Base-by-base conservation (phyloP, 257 asterid genomes). In the Capsicum pubescens region DNA sequence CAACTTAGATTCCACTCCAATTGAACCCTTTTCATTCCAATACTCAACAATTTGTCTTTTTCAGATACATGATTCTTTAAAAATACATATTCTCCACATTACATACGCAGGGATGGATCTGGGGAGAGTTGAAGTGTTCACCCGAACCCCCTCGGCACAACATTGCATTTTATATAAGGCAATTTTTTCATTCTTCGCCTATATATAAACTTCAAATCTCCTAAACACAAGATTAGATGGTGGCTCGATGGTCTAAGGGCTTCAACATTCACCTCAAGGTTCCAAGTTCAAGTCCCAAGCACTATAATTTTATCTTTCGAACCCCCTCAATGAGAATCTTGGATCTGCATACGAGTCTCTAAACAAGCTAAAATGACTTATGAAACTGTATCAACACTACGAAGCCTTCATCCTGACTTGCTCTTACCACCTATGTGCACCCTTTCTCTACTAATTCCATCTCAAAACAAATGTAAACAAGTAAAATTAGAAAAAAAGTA, bases 1-100 rank as follows among this genome's bases (percentile, higher is more conserved):
- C 32, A 26, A 26, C 32, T 26, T 26, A 26, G 32, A 26, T 32
- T 36, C 50, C 74, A 36, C 76, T 15, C 76, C 52, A 68, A 36
- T 68, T 36, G 21, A 68, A 36, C 52, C 52, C 6, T 19, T 68
- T 36, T 3, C 76, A 68, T 36, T 68, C 76, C 76, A 68, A 36
- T 15, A 68, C 13, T 68, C 76, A 68, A 36, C 26, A 68, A 68
- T 36, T 36, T 15, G 26, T 1, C 76, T 36, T 68, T 68, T 68
- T 68, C 50, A 36, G 26, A 68, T 36, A 3, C 13, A 66, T 66
- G 80, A n/a, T 72, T 72, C 80, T 46, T n/a, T 72, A 46, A 46
- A 35, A n/a, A 11, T 7, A 72, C n/a, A 46, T 44, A 44, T 44
- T 72, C 80, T 46, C 80, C 36, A 72, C 59, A 21, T 72, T 46